Percentiles rank a stretch among this genome's conserved stretches.
phyloP scores from a whole-genome alignment of 164 flowering plant genomes.

The Umbellularia californica region DNA sequence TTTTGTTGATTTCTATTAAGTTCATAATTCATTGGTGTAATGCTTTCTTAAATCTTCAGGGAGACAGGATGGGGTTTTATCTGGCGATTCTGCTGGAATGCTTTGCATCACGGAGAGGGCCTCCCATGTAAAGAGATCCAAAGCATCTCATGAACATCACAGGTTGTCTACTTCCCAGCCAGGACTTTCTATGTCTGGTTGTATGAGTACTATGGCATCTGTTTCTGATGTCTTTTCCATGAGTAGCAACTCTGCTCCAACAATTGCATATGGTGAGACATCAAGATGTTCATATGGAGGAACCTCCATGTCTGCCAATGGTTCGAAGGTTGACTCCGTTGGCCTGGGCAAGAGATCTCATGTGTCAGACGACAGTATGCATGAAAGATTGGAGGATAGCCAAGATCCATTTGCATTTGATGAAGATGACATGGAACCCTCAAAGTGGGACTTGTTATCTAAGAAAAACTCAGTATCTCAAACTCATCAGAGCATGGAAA shows the following conservation, averaged over 20 bases:
- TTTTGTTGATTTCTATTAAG: neutral
- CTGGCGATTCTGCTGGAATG: conserved; percentile 27
- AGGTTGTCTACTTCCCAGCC: conserved; percentile 22
- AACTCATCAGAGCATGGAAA: conserved; percentile 22
- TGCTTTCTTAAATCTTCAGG: conserved; percentile 28
- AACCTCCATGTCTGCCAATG: conserved; percentile 12
- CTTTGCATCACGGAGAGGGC: conserved; percentile 23
- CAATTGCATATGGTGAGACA: conserved; percentile 37
- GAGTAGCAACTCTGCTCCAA: conserved; percentile 35
- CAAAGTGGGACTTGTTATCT: conserved; percentile 78
- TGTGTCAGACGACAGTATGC: conserved; percentile 15
- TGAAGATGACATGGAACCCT: conserved; percentile 64
- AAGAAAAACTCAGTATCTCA: conserved; percentile 30
- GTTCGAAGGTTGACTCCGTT: conserved; percentile 24
- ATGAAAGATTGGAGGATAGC: conserved; percentile 40
- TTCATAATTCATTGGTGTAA: neutral
- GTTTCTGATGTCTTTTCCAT: conserved; percentile 24
- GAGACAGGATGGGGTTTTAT: conserved; percentile 24
- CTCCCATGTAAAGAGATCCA: conserved; percentile 27
- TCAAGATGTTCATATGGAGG: conserved; percentile 29
- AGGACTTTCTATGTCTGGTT: conserved; percentile 28
- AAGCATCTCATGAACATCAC: conserved; percentile 31
- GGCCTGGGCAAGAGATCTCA: conserved; percentile 22
- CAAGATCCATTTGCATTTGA: conserved; percentile 96
- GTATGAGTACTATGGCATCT: conserved; percentile 34